Evolutionary conservation across 148 eudicot genomes (phyloP).

Genomic region (Fallopia convolvulus): DNA sequence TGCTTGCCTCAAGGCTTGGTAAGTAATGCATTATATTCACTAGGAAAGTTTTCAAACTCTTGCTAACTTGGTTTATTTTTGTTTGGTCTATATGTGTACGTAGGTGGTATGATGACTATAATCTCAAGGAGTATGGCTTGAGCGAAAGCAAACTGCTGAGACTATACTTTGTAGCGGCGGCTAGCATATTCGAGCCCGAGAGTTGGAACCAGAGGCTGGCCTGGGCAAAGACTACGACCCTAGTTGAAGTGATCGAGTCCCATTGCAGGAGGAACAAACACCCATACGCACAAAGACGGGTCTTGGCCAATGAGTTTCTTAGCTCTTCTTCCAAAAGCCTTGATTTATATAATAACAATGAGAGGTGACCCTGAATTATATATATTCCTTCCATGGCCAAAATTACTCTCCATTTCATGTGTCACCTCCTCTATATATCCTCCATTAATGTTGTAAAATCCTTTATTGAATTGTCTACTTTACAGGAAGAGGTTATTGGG

Average conservation of each 20-base stretch:
- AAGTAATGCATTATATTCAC: no score
- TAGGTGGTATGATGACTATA: not conserved
- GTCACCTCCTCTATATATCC: no score
- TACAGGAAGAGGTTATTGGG: not conserved
- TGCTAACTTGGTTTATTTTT: not conserved
- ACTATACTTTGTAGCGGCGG: not conserved
- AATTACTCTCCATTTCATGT: no score
- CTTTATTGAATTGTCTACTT: no score
- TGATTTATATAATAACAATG: not conserved
- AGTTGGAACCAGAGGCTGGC: not conserved
- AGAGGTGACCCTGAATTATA: not conserved
- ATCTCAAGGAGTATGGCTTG: not conserved
- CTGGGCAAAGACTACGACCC: conserved; percentile 4
- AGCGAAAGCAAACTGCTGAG: not conserved
- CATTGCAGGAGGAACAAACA: not conserved
- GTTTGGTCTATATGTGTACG: not conserved
- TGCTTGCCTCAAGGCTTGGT: not conserved
- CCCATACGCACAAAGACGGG: not conserved
- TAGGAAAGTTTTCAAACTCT: not conserved
- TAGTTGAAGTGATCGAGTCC: not conserved
- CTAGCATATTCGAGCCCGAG: conserved; percentile 2
- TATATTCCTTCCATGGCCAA: not conserved
- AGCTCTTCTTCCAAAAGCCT: not conserved
- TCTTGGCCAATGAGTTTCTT: not conserved
- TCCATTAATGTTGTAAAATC: no score